A percentile compares a stretch with the other conserved stretches of the same genome.
These are phyloP conservation scores for Botrytis hyacinthi DNA, from an alignment of 2,329 filamentous ascomycete species.

Conservation along the genomic window DNA sequence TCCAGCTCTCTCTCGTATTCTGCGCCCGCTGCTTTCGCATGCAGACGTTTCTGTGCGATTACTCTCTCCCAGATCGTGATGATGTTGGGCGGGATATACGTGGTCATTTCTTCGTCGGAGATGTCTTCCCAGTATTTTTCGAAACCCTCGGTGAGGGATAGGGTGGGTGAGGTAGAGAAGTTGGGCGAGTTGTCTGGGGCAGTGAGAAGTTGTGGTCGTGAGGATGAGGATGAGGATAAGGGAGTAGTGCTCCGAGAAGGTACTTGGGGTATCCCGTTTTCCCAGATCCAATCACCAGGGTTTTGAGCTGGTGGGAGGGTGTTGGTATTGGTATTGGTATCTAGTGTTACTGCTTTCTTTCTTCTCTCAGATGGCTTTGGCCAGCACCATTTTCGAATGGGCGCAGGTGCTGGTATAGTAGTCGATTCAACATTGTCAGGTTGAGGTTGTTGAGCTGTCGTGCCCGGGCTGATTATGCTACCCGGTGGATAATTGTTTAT, in stretches of 20 bases:
- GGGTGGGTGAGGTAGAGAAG: too few species aligned
- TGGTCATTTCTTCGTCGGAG: not conserved
- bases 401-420: accelerated
- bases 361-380: not conserved
- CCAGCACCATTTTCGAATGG: not conserved
- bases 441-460: not conserved
- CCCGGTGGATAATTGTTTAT: not conserved
- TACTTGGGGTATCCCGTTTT: accelerated
- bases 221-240: too few species aligned
- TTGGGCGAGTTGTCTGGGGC: too few species aligned
- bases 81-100: not conserved
- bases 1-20: not conserved
- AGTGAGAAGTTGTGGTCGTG: too few species aligned
- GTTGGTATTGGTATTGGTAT: not conserved
- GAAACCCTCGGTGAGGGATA: not conserved
- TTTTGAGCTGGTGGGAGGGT: not conserved
- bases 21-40: too few species aligned
- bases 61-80: not conserved
- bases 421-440: not conserved
- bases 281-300: too few species aligned
- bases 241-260: too few species aligned
- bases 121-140: not conserved
- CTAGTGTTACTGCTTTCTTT: not conserved
- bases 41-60: not conserved
- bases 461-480: not conserved